Evolutionary conservation across 108 stramenopile genomes (phyloP).

Genomic region (Discostella stelligeroides): DNA sequence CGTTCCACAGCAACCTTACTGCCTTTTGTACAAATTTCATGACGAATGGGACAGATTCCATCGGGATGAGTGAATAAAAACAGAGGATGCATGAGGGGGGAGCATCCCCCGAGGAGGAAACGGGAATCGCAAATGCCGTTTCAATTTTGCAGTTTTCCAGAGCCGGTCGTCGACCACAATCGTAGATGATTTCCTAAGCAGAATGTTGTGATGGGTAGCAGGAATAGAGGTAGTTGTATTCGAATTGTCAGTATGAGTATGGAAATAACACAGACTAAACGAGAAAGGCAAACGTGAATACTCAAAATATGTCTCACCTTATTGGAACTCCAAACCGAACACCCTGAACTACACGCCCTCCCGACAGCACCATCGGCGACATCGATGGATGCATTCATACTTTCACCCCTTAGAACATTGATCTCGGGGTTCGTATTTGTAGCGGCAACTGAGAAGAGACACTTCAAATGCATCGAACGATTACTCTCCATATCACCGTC

Average conservation of each 20-base stretch:
- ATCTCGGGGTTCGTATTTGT: constrained; percentile 54
- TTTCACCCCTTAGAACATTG: constrained; percentile 55
- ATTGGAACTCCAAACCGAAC: constrained; percentile 89
- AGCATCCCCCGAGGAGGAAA: constrained; percentile 64
- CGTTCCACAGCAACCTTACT: constrained; percentile 76
- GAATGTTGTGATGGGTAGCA: too few relatives aligned
- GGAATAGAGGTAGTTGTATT: too few relatives aligned
- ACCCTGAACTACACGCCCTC: constrained; percentile 76
- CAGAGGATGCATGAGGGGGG: constrained; percentile 77
- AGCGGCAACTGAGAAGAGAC: constrained; percentile 64
- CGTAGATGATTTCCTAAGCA: constrained; percentile 62
- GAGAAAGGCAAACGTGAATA: background rate
- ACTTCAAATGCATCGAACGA: constrained; percentile 33
- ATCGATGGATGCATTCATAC: constrained; percentile 57
- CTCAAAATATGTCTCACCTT: constrained; percentile 40
- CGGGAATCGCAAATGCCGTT: constrained; percentile 82
- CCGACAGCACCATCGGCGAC: constrained; percentile 86
- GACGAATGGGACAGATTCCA: constrained; percentile 83
- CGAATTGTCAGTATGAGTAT: too few relatives aligned
- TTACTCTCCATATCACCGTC: background rate
- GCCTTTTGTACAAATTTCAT: constrained; percentile 91
- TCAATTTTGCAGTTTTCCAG: constrained; percentile 69
- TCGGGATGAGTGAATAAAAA: constrained; percentile 76
- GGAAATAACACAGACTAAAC: too few relatives aligned
- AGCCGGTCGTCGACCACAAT: constrained; percentile 54